Evolutionary conservation across 2,329 filamentous ascomycete species (phyloP).

Genomic region (Endocalyx cinctus): DNA sequence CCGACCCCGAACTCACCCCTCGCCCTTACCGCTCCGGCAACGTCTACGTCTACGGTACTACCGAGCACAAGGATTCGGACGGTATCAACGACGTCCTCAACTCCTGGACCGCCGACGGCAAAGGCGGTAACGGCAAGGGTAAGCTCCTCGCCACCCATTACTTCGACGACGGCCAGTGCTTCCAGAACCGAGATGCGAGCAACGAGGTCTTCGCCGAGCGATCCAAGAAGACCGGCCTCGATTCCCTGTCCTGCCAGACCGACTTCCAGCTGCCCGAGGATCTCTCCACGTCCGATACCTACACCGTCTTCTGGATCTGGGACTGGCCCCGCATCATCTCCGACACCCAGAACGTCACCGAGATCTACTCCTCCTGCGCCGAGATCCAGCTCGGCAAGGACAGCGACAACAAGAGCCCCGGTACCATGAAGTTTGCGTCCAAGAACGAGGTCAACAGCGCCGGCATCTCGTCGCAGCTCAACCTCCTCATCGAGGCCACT

Average conservation of each 20-base stretch:
- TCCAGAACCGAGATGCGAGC: constrained; percentile 50
- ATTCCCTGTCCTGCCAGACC: constrained; percentile 73
- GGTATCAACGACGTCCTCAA: constrained; percentile 55
- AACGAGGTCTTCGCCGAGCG: constrained; percentile 53
- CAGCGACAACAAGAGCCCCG: constrained; percentile 25
- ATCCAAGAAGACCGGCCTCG: constrained; percentile 49
- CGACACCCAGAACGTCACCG: constrained; percentile 40
- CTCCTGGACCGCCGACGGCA: constrained; percentile 74
- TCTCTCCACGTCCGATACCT: constrained; percentile 56
- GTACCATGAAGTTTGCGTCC: constrained; percentile 34
- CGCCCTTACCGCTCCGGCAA: constrained; percentile 57
- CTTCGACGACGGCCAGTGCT: constrained; percentile 89
- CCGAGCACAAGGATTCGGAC: constrained; percentile 42
- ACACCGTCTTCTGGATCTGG: constrained; percentile 96
- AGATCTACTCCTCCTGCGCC: constrained; percentile 54
- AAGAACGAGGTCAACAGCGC: constrained; percentile 21
- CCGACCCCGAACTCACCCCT: constrained; percentile 55
- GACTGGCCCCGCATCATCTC: constrained; percentile 69
- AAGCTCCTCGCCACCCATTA: constrained; percentile 70
- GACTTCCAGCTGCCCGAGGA: constrained; percentile 71
- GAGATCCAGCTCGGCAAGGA: constrained; percentile 26
- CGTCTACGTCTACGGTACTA: constrained; percentile 72
- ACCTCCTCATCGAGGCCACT: constrained; percentile 32
- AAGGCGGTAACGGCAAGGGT: constrained; percentile 75
- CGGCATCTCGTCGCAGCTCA: constrained; percentile 40